Conservation (phyloP, 495 filamentous ascomycete species). For the Bacidia rubella region DNA sequence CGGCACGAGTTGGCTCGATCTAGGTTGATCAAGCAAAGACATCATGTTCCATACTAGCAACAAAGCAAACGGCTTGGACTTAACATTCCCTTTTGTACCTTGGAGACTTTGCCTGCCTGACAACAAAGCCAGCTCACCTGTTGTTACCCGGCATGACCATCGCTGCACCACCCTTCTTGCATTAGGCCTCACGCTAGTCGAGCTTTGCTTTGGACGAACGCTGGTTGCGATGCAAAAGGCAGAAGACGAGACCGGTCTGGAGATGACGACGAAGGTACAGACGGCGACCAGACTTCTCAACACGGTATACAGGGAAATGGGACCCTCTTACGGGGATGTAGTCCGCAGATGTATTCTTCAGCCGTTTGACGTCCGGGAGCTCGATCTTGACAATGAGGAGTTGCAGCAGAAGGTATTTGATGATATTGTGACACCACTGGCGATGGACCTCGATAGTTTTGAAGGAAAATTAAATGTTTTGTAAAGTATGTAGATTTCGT, state of each 20-base stretch:
- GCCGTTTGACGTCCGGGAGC: slow-evolving; percentile 16
- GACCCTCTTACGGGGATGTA: slow-evolving; percentile 21
- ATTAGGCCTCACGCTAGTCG: slow-evolving; percentile 23
- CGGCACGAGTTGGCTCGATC: slow-evolving; percentile 25
- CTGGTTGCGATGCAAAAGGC: slow-evolving; percentile 15
- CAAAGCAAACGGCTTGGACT: neutral
- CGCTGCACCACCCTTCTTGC: slow-evolving; percentile 21
- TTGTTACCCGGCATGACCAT: slow-evolving; percentile 6
- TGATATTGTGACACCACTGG: slow-evolving; percentile 13
- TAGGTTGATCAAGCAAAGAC: slow-evolving; percentile 20
- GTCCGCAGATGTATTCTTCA: slow-evolving; percentile 23
- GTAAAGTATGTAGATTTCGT: no score
- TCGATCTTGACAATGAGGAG: slow-evolving; percentile 17
- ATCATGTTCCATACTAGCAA: slow-evolving; percentile 16
- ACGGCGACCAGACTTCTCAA: slow-evolving; percentile 17
- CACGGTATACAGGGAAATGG: slow-evolving; percentile 19
- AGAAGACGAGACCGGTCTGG: slow-evolving; percentile 18
- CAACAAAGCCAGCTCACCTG: neutral
- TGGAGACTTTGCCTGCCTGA: slow-evolving; percentile 2
- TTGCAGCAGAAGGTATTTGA: slow-evolving; percentile 20
- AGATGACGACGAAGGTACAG: slow-evolving; percentile 16
- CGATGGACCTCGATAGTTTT: neutral
- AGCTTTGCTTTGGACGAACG: slow-evolving; percentile 24
- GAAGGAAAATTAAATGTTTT: neutral
- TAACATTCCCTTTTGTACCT: slow-evolving; percentile 6